Evolutionary conservation across 345 rosid species (phyloP).

Genomic region (Salix koriyanagi): DNA sequence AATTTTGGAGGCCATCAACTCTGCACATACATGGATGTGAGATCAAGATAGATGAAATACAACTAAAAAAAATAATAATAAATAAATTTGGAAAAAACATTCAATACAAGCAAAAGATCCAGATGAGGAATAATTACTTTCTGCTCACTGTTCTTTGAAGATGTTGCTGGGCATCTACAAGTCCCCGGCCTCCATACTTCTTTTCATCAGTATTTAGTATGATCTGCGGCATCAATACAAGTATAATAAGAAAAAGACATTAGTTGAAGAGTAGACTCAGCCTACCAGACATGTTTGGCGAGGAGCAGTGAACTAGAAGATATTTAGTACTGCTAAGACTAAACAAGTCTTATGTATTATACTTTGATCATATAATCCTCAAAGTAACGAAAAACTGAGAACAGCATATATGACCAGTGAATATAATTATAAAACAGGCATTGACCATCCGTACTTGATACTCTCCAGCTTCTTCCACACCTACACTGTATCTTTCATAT

Average conservation of each 20-base stretch:
- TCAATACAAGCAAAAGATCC: neutral
- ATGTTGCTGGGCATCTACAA: slow-evolving; percentile 48
- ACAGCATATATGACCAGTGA: neutral
- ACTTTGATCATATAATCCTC: neutral
- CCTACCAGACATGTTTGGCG: neutral
- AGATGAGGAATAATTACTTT: slow-evolving; percentile 37
- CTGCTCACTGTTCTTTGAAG: slow-evolving; percentile 61
- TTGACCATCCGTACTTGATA: slow-evolving; percentile 52
- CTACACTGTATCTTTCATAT: slow-evolving; percentile 52
- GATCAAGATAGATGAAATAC: neutral
- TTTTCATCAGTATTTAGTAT: slow-evolving; percentile 74
- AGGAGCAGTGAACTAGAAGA: neutral
- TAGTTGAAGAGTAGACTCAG: neutral
- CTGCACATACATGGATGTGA: slow-evolving; percentile 34
- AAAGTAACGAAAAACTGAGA: neutral
- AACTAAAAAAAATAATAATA: neutral
- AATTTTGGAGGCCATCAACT: slow-evolving; percentile 65
- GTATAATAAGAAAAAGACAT: neutral
- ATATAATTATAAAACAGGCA: neutral
- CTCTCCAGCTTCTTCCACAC: slow-evolving; percentile 97
- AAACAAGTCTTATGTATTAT: too few species aligned
- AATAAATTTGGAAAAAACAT: slow-evolving; percentile 9
- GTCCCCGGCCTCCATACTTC: slow-evolving; percentile 76
- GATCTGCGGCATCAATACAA: slow-evolving; percentile 38
- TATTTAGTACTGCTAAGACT: neutral